Conservation (phyloP, 225 moss, liverwort and hornwort species). For the Physcomitrium patens region DNA sequence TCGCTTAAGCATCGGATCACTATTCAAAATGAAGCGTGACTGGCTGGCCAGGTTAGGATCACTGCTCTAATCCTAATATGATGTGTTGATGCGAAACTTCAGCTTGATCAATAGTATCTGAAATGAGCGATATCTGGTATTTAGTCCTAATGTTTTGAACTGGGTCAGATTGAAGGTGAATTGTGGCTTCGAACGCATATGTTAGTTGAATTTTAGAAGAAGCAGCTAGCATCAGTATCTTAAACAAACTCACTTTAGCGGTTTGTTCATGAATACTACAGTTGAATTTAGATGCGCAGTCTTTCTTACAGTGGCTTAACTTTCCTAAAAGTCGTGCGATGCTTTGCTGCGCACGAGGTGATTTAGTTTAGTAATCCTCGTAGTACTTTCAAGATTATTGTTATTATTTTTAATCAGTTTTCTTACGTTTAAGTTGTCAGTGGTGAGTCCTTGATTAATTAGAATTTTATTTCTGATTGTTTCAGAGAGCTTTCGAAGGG, state of each 20-base stretch:
- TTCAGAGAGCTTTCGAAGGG: constrained; percentile 92
- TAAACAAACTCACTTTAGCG: constrained; percentile 6
- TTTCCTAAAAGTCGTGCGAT: not conserved
- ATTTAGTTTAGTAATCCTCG: not conserved
- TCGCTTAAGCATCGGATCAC: constrained; percentile 94
- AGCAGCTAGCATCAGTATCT: constrained; percentile 1
- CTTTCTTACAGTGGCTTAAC: not conserved
- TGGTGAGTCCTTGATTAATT: constrained; percentile 3
- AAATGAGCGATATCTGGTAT: constrained; percentile 9
- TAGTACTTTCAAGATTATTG: not conserved
- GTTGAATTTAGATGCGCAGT: not conserved
- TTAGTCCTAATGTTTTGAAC: constrained; percentile 16
- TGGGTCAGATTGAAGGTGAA: not conserved
- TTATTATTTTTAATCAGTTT: not conserved
- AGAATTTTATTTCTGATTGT: not conserved
- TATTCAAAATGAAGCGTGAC: constrained; percentile 98
- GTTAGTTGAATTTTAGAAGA: constrained; percentile 22
- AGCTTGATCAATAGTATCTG: constrained; percentile 8
- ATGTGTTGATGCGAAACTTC: constrained; percentile 20
- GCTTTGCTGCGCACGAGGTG: constrained; percentile 11
- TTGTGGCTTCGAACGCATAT: constrained; percentile 1
- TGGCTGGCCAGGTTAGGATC: constrained; percentile 88
- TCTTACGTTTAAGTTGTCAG: constrained; percentile 3
- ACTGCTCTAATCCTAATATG: constrained; percentile 17
- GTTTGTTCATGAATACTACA: constrained; percentile 20